Conservation (phyloP, 495 filamentous ascomycete species). For the Lepraria neglecta region DNA sequence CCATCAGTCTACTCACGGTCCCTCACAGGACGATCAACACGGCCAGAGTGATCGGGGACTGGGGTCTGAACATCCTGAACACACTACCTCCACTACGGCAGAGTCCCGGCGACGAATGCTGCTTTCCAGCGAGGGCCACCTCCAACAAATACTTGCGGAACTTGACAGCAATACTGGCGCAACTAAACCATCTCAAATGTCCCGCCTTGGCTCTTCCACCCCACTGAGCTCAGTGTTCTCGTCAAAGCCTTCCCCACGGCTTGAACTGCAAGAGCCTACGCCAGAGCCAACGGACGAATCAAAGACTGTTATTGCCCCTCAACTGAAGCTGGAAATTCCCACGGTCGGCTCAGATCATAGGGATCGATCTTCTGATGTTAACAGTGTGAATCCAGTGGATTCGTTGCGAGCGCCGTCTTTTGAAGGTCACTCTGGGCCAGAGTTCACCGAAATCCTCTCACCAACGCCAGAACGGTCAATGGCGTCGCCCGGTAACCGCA, state of each 20-base stretch:
- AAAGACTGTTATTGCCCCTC: background rate
- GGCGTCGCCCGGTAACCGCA: conserved; percentile 21
- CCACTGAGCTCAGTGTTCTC: background rate
- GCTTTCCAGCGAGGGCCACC: background rate
- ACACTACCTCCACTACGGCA: background rate
- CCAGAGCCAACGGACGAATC: background rate
- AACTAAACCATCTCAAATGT: background rate
- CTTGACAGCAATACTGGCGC: background rate
- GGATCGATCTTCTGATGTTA: background rate
- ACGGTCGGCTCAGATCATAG: conserved; percentile 9
- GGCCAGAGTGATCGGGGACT: background rate
- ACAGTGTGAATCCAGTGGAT: background rate
- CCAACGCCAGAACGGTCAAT: conserved; percentile 30
- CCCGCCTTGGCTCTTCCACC: background rate
- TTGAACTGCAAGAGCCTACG: background rate
- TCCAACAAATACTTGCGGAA: background rate
- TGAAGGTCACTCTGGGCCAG: conserved; percentile 16
- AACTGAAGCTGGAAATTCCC: background rate
- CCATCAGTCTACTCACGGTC: background rate
- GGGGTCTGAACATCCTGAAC: background rate
- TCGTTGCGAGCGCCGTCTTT: conserved; percentile 18
- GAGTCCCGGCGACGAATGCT: background rate
- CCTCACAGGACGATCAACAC: background rate
- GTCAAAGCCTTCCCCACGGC: background rate
- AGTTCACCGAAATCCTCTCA: conserved; percentile 23